A percentile compares a stretch with the other conserved stretches of the same genome.
phyloP scores from a whole-genome alignment of 1,284 basidiomycete species.

The Ceratobasidium sp. region DNA sequence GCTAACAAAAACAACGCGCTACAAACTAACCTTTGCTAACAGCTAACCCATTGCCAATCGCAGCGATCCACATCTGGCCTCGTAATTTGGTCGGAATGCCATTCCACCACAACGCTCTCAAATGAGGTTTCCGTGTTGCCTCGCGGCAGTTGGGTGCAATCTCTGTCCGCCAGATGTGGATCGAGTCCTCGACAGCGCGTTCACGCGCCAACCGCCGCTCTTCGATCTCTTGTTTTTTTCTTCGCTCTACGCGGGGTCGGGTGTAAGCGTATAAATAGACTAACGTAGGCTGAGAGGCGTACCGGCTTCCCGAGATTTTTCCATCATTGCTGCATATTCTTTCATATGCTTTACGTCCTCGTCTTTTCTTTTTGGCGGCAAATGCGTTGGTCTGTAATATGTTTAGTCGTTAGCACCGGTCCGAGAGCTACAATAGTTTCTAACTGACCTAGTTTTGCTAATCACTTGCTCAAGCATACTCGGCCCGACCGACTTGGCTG shows the following conservation, averaged over 20 bases:
- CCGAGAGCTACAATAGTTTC: not conserved
- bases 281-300: constrained; percentile 46
- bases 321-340: constrained; percentile 95
- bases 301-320: constrained; percentile 75
- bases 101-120: constrained; percentile 88
- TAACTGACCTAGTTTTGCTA: constrained; percentile 62
- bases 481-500: constrained; percentile 55
- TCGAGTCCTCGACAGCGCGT: constrained; percentile 69
- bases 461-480: constrained; percentile 75
- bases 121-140: constrained; percentile 60
- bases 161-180: constrained; percentile 77
- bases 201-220: constrained; percentile 73
- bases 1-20: not conserved
- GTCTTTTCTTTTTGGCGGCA: constrained; percentile 81
- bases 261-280: constrained; percentile 14
- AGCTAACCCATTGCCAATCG: constrained; percentile 89
- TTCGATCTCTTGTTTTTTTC: constrained; percentile 62
- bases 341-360: constrained; percentile 88
- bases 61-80: constrained; percentile 85
- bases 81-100: constrained; percentile 88
- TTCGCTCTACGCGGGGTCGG: constrained; percentile 59
- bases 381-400: constrained; percentile 65
- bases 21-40: constrained; percentile 76
- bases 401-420: not conserved
- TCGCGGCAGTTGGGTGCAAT: constrained; percentile 85